Base-by-base conservation (phyloP, 1,139 yeast genomes). In the Nakaseomyces bracarensis region DNA sequence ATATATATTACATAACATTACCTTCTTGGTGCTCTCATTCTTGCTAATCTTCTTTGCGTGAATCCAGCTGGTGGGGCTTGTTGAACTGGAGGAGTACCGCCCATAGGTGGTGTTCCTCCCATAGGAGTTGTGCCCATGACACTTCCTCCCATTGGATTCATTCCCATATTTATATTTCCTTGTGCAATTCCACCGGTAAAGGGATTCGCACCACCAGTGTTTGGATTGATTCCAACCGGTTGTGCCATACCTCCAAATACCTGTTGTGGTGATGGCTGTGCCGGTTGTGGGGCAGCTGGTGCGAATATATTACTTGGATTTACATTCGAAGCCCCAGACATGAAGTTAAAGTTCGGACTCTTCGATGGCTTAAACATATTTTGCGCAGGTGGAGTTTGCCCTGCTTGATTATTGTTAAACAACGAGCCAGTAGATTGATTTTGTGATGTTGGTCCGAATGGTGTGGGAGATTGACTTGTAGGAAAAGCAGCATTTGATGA, bases 11-110 rank as follows among this genome's bases (percentile, higher is more conserved):
- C 18, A 27, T 30, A 13, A 19, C 8, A 8, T 41, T 35, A 51
- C 15, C 53, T 49, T 29, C 56, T 49, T 28, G 53, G 42, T n/a
- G 43, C 46, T 44, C 58, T 49, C 53, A 53, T 57, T 41, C 61
- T 49, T 15, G 61, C 61, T 13, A 57, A 40, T 39, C 47, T 54
- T 38, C 61, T 53, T 15, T 39, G 36, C 8, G 38, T 29, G 25
- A 44, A 34, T n/a, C 39, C 44, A 8, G 36, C 27, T 18, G 36
- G 33, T 35, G 43, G 37, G 15, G 39, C n/a, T 25, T 34, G 25
- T 30, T 13, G 27, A 21, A 22, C 13, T 28, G 27, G 19, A 27
- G 30, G 14, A 8, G 30, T 13, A 9, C 11, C 14, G 6, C 30
- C 30, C 10, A 10, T 18, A 7, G 4, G 16, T 14, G 25, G 26